Conservation (phyloP, 106 monocot genomes). For the Acorus gramineus region DNA sequence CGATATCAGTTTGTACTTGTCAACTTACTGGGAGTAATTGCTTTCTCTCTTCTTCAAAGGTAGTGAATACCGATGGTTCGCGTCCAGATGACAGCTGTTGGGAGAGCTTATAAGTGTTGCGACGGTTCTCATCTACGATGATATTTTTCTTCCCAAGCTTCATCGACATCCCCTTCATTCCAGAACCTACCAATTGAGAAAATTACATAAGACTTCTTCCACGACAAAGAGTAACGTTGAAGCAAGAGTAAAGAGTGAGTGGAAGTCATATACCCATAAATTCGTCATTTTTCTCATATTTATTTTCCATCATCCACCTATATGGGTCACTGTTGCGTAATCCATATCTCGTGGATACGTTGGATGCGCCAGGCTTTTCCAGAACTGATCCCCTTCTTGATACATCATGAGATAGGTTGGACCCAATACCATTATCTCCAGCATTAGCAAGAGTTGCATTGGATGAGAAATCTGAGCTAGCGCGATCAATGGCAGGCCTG, state of each 20-base stretch:
- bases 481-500: slow-evolving; percentile 27
- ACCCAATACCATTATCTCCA: slow-evolving; percentile 16
- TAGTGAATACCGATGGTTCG: slow-evolving; percentile 40
- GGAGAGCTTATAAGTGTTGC: slow-evolving; percentile 62
- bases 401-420: slow-evolving; percentile 24
- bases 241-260: background rate
- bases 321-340: slow-evolving; percentile 20
- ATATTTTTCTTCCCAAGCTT: slow-evolving; percentile 45
- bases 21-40: slow-evolving; percentile 60
- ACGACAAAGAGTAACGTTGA: background rate
- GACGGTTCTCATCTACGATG: slow-evolving; percentile 55
- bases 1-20: too few species aligned
- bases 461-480: slow-evolving; percentile 27
- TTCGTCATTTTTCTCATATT: slow-evolving; percentile 45
- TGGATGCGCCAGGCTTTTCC: slow-evolving; percentile 15
- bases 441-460: slow-evolving; percentile 40
- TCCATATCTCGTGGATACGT: slow-evolving; percentile 15
- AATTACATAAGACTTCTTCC: background rate
- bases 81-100: slow-evolving; percentile 5
- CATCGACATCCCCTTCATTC: slow-evolving; percentile 22
- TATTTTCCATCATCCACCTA: slow-evolving; percentile 34
- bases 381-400: slow-evolving; percentile 19
- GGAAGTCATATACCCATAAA: slow-evolving; percentile 36
- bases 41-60: slow-evolving; percentile 65
- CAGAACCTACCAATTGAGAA: slow-evolving; percentile 30